phyloP scores from a whole-genome alignment of 441 rosid genomes.

The Aquilaria agallochum region DNA sequence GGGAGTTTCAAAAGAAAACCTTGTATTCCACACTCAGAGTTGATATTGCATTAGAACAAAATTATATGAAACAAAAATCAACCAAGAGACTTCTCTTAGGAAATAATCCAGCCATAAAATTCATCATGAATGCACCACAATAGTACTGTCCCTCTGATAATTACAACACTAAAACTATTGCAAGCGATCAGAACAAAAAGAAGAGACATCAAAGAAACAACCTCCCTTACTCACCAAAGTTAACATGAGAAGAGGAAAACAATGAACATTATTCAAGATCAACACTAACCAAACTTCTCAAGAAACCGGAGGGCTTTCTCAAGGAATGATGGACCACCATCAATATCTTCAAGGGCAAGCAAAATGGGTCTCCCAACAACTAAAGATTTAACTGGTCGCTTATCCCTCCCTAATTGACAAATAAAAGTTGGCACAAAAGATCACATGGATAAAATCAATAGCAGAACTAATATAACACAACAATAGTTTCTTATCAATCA shows the following conservation, averaged over 20 bases:
- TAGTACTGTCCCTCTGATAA: neutral
- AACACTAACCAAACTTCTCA: constrained; percentile 80
- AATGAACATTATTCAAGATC: constrained; percentile 14
- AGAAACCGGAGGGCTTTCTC: constrained; percentile 97
- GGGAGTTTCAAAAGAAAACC: no score
- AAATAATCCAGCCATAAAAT: no score
- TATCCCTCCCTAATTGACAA: constrained; percentile 75
- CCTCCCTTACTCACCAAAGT: constrained; percentile 8
- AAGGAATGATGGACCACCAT: constrained; percentile 96
- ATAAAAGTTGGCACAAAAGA: neutral
- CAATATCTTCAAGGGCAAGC: constrained; percentile 99
- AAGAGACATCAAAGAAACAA: constrained; percentile 3
- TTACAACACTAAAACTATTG: constrained; percentile 5
- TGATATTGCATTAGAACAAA: no score
- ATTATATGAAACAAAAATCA: no score
- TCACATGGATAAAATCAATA: neutral
- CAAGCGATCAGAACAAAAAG: constrained; percentile 1
- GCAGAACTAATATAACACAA: no score
- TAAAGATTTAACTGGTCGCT: constrained; percentile 82
- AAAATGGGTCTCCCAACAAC: constrained; percentile 99
- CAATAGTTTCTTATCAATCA: no score
- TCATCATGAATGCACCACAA: no score
- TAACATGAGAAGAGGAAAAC: constrained; percentile 1
- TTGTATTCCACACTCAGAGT: no score
- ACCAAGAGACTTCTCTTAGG: no score